Percentiles rank a stretch among this genome's conserved stretches.
phyloP scores from a whole-genome alignment of 805 yeast species.

The Nakazawaea ambrosiae region DNA sequence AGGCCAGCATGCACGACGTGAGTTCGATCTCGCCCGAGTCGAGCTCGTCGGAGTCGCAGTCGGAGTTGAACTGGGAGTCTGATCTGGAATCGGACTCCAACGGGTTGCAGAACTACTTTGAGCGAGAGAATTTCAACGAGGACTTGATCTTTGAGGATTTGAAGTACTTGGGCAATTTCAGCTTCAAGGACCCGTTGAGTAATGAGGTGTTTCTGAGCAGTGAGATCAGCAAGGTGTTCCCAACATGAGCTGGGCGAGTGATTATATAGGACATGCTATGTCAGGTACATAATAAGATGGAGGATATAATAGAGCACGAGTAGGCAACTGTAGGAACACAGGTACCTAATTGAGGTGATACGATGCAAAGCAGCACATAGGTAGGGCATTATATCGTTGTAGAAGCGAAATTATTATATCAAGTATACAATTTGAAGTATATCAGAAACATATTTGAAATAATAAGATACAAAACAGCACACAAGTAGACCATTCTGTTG shows the following conservation, averaged over 20 bases:
- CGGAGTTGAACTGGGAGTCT: background rate
- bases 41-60: background rate
- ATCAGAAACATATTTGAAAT: no score
- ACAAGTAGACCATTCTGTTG: no score
- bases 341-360: no score
- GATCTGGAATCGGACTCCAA: constrained; percentile 4
- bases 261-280: background rate
- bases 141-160: constrained; percentile 11
- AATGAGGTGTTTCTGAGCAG: constrained; percentile 28
- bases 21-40: background rate
- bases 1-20: background rate
- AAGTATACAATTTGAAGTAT: no score
- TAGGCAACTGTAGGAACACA: no score
- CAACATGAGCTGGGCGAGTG: constrained; percentile 35
- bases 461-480: no score
- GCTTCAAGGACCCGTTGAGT: constrained; percentile 43
- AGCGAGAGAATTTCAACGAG: constrained; percentile 3
- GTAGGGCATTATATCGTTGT: no score
- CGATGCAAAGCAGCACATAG: no score
- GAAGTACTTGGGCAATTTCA: constrained; percentile 11
- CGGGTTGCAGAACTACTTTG: background rate
- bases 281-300: no score
- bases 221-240: constrained; percentile 42
- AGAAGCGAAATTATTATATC: no score
- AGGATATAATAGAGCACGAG: no score